Conservation (phyloP, 1,284 basidiomycete species). For the Boletellus deceptivus region DNA sequence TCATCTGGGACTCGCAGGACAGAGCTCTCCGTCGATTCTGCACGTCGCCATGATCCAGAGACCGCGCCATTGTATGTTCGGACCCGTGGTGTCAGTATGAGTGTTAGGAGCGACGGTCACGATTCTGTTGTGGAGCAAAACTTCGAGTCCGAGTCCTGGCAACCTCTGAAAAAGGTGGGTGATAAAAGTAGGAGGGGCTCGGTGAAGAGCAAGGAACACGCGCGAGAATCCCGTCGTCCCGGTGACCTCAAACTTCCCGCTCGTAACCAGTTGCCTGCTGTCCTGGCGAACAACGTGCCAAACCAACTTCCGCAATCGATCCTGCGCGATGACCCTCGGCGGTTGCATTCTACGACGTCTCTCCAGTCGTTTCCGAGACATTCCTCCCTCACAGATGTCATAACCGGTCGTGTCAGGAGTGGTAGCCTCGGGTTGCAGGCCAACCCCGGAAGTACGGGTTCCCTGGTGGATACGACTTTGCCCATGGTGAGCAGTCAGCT, state of each 20-base stretch:
- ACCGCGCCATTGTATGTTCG: conserved; percentile 39
- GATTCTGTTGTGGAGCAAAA: conserved; percentile 27
- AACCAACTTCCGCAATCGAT: conserved; percentile 25
- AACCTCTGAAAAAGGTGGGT: conserved; percentile 29
- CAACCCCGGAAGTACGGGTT: conserved; percentile 33
- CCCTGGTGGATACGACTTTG: conserved; percentile 37
- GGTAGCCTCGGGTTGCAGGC: conserved; percentile 52
- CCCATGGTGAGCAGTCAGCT: conserved; percentile 34
- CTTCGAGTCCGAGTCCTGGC: conserved; percentile 29
- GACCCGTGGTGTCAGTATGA: conserved; percentile 55
- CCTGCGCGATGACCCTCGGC: conserved; percentile 38
- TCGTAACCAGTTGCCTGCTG: conserved; percentile 32
- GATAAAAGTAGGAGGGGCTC: conserved; percentile 35
- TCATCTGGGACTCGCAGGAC: conserved; percentile 18
- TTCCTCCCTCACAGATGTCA: conserved; percentile 23
- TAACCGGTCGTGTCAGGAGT: conserved; percentile 49
- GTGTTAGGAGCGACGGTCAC: conserved; percentile 37
- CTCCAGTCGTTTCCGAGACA: conserved; percentile 41
- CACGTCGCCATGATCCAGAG: conserved; percentile 33
- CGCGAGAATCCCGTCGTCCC: conserved; percentile 29
- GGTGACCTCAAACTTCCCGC: conserved; percentile 38
- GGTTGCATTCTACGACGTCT: conserved; percentile 42
- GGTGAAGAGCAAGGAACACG: conserved; percentile 33
- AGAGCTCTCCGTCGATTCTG: conserved; percentile 26
- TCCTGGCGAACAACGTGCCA: conserved; percentile 13